These are phyloP conservation scores for Coprinellus micaceus DNA, from an alignment of 768 basidiomycete genomes.

Conservation along the genomic window DNA sequence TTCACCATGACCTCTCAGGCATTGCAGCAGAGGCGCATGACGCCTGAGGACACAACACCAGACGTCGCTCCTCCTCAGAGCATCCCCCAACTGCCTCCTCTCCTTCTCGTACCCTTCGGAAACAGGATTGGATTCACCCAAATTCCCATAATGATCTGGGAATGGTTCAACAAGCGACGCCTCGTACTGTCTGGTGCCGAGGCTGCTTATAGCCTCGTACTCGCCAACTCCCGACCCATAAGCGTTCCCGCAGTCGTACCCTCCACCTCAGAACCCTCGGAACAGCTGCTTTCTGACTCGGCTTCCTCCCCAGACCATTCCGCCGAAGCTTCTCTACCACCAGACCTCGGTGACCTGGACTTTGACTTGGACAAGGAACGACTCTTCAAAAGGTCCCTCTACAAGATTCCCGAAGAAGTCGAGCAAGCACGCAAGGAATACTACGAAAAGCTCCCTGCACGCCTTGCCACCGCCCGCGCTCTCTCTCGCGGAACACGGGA, in stretches of 20 bases:
- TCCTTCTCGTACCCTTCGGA: slow-evolving; percentile 71
- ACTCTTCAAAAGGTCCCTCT: slow-evolving; percentile 64
- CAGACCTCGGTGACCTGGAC: slow-evolving; percentile 42
- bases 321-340: neutral
- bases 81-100: slow-evolving; percentile 73
- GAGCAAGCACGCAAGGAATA: slow-evolving; percentile 71
- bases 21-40: slow-evolving; percentile 13
- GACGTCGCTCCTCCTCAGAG: slow-evolving; percentile 16
- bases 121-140: slow-evolving; percentile 79
- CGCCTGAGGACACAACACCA: slow-evolving; percentile 44
- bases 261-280: slow-evolving; percentile 14
- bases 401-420: slow-evolving; percentile 51
- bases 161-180: slow-evolving; percentile 85
- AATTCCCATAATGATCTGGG: slow-evolving; percentile 87
- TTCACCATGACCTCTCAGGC: slow-evolving; percentile 3
- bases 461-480: slow-evolving; percentile 69
- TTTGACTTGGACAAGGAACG: slow-evolving; percentile 67
- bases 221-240: slow-evolving; percentile 59
- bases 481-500: slow-evolving; percentile 72
- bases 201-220: slow-evolving; percentile 73
- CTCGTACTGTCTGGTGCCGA: slow-evolving; percentile 80
- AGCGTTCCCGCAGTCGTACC: slow-evolving; percentile 31
- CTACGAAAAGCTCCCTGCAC: slow-evolving; percentile 64
- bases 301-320: slow-evolving; percentile 17
- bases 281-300: no score